Conservation (phyloP, 106 monocot species). For the Phalaenopsis aphrodite region DNA sequence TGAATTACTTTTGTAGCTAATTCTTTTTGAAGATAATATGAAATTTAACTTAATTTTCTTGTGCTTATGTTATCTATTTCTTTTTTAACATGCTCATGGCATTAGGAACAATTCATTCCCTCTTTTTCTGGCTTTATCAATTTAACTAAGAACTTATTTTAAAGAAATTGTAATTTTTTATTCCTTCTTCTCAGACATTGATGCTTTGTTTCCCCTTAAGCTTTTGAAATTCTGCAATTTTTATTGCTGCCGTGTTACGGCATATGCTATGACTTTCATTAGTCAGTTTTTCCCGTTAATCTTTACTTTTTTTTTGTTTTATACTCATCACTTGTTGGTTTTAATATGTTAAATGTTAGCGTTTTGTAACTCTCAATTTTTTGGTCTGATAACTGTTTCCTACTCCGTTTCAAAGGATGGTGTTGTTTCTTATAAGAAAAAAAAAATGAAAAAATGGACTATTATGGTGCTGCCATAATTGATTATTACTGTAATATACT, state of each 20-base stretch:
- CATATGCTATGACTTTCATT: not conserved
- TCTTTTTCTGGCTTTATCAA: not conserved
- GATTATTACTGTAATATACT: not conserved
- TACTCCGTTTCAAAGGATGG: not conserved
- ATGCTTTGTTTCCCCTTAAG: not conserved
- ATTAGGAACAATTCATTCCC: not conserved
- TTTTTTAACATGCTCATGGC: not conserved
- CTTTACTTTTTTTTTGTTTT: not conserved
- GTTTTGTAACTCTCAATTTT: not conserved
- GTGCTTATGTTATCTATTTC: not conserved
- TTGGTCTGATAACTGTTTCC: not conserved
- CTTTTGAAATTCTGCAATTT: not conserved
- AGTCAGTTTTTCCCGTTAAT: not conserved
- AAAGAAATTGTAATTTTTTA: not conserved
- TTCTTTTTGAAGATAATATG: not conserved
- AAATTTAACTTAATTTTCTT: not conserved
- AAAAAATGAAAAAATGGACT: not conserved
- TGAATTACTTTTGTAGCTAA: not conserved
- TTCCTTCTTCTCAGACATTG: not conserved
- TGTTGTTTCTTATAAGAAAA: not conserved
- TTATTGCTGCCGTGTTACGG: not conserved
- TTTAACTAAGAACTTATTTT: not conserved
- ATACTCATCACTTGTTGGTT: not conserved
- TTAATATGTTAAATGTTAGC: not conserved
- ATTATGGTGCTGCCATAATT: not conserved